Base-by-base conservation (phyloP, 1,139 yeast genomes). In the Pichia sp. region DNA sequence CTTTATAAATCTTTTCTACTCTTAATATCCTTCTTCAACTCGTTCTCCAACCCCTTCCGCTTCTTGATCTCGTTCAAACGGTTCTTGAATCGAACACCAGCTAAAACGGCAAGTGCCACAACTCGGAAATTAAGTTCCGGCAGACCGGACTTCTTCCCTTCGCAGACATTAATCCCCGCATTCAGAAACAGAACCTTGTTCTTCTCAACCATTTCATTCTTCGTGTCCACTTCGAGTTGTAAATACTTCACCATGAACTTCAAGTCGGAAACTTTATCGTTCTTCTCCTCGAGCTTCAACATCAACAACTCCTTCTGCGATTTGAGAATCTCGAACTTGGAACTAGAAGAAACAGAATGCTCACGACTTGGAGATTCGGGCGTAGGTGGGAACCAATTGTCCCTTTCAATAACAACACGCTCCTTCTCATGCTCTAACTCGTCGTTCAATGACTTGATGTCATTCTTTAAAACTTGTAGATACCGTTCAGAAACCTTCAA, bases 51-150 rank as follows among this genome's bases (percentile, higher is more conserved):
- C 30, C 30, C 27, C 24, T 52, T 50, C 41, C 52, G 52, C 9
- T 44, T 39, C 20, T 53, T 54, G 22, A 55, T 15, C 40, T 58
- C 58, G 24, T 42, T 34, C 14, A 55, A 31, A 21, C 63, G 51
- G 38, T 68, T 73, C 54, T 68, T 72, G 22, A 84, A 68, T 47
- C 82, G 67, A 8, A 83, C 75, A 33, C 72, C 67, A 1, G 87
- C 85, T 52, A 83, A 63, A 6, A 83, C 87, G 52, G 75, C 70
- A 49, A 71, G 68, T 6, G 84, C 81, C 37, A 75, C 64, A 3
- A 65, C 62, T 41, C 59, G 67, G 48, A 77, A 69, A 15, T 67
- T 62, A 1, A 22, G 42, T 28, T 19, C 36, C n/a, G n/a, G n/a
- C n/a, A n/a, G n/a, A n/a, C n/a, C n/a, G n/a, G 27, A 17, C 39